Percentiles rank a stretch among this genome's conserved stretches.
These are phyloP conservation scores for Fusarium sp. DNA, from an alignment of 2,329 filamentous ascomycete genomes.

Conservation along the genomic window DNA sequence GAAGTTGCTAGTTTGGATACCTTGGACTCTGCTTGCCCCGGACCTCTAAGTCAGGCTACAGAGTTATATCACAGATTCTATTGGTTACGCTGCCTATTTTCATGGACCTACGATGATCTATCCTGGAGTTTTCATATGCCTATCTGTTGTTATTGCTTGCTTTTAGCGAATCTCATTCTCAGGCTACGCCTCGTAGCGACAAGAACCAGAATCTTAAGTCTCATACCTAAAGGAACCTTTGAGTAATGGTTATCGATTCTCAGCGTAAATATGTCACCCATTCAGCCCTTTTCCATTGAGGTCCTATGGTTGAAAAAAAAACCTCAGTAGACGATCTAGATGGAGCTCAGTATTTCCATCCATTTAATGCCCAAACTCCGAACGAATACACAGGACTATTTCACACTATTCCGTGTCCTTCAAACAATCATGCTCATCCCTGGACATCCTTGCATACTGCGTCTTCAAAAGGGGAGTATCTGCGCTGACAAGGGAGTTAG, in stretches of 20 bases:
- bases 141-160: background rate
- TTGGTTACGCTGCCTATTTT: background rate
- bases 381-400: too few relatives aligned
- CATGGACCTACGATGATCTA: background rate
- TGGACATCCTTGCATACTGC: conserved; percentile 47
- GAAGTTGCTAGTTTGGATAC: background rate
- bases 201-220: background rate
- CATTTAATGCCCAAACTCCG: background rate
- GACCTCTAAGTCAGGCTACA: background rate
- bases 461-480: conserved; percentile 46
- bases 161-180: background rate
- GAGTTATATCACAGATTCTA: background rate
- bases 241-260: background rate
- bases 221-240: background rate
- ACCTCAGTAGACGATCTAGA: background rate
- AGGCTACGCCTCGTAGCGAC: background rate
- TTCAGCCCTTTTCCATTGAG: background rate
- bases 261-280: background rate
- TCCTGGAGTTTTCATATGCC: background rate
- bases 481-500: conserved; percentile 47
- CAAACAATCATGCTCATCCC: conserved; percentile 35
- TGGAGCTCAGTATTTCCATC: background rate
- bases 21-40: background rate
- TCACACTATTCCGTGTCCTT: conserved; percentile 11
- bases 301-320: background rate